These are phyloP conservation scores for Vigna nakashimae DNA, from an alignment of 306 rosid genomes.

Conservation along the genomic window DNA sequence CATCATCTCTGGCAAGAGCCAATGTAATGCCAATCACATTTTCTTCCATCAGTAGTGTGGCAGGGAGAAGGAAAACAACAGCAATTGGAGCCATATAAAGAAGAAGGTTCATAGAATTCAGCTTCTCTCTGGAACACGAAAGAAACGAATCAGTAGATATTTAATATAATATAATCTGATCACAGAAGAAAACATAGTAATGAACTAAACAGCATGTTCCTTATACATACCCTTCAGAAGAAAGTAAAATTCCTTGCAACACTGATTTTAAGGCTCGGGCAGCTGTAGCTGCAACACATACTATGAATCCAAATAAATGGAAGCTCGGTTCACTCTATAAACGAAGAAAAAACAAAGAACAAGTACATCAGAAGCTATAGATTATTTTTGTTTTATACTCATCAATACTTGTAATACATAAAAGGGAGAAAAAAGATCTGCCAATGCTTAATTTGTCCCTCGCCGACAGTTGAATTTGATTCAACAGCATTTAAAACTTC, in stretches of 20 bases:
- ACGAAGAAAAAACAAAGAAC: constrained; percentile 39
- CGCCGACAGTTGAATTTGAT: constrained; percentile 3
- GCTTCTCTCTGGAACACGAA: constrained; percentile 80
- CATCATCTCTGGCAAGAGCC: constrained; percentile 96
- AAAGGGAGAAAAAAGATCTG: constrained; percentile 7
- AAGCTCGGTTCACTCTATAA: constrained; percentile 97
- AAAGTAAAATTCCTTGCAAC: constrained; percentile 93
- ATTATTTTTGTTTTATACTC: constrained; percentile 1
- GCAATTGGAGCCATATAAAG: constrained; percentile 99
- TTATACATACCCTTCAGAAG: constrained; percentile 89
- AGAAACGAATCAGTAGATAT: constrained; percentile 44
- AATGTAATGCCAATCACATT: constrained; percentile 96
- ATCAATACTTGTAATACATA: constrained; percentile 19
- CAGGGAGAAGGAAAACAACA: constrained; percentile 97
- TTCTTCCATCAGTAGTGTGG: constrained; percentile 95
- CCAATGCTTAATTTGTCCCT: constrained; percentile 25
- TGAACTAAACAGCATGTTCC: constrained; percentile 2
- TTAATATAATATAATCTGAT: background rate
- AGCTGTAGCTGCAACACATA: constrained; percentile 94
- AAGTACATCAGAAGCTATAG: constrained; percentile 38
- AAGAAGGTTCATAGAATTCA: constrained; percentile 99
- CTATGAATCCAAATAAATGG: constrained; percentile 95
- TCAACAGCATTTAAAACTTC: constrained; percentile 12
- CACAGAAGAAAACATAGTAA: constrained; percentile 10
- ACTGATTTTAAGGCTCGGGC: constrained; percentile 98